Evolutionary conservation across 768 basidiomycete genomes (phyloP), one percentile per base, ranked within the genome.

Genomic region (Kwoniella mangroviensis): DNA sequence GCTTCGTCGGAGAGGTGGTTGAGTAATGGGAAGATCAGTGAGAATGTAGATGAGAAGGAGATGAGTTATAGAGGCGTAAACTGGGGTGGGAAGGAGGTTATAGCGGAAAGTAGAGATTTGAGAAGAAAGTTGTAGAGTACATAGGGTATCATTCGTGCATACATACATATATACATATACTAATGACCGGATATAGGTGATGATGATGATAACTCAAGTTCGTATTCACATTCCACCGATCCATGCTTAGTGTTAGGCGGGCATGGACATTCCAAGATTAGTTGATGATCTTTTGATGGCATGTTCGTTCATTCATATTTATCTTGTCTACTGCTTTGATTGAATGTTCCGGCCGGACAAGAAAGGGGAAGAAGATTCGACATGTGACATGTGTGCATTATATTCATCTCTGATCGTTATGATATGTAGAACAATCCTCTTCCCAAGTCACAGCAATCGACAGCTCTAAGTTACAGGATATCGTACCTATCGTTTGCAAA

Each of bases 21-120:
- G 26, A 15, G 13, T 19, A 24, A 54, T 22, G 68, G 68, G 1
- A 63, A 59, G 43, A 24, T 69, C 13, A n/a, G 28, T 24, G 45
- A 12, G 4, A 12, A 45, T 17, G 52, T 11, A 17, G 49, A 56
- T 34, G 19, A 49, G 22, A 42, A 28, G 4, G 68, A 69, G 34
- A 4, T 4, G 43, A 21, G 42, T 22, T 69, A 19, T 24, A 43
- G 42, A 28, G 68, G 68, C 3, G n/a, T 57, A 2, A 63, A 55
- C n/a, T 69, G 68, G 68, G 68, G 68, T n/a, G 68, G 68, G 6
- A 63, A 63, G 22, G 68, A 69, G 4, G 68, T 64, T 21, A 24
- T 69, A 21, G 68, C 62, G 6, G 68, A 69, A 56, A 69, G 68
- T 56, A 56, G 67, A 19, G 59, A 51, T 60, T 42, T 42, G 34